These are phyloP conservation scores for Tolypocladium endophyticum DNA, from an alignment of 2,329 filamentous ascomycete genomes.

Conservation along the genomic window DNA sequence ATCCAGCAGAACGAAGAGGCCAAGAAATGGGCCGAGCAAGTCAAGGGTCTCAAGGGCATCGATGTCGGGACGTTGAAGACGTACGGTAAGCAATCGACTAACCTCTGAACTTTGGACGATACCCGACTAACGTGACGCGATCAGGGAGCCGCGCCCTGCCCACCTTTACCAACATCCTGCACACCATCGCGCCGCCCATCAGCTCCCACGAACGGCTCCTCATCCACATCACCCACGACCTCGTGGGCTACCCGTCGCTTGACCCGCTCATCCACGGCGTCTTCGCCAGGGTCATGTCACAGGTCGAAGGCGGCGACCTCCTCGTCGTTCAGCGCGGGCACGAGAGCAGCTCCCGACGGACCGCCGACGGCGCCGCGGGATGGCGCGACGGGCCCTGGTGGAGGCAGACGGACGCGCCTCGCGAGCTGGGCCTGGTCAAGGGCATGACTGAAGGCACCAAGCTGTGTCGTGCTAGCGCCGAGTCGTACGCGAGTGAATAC, in stretches of 20 bases:
- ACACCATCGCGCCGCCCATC: slow-evolving; percentile 92
- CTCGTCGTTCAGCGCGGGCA: slow-evolving; percentile 89
- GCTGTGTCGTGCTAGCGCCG: slow-evolving; percentile 78
- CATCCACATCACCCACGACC: slow-evolving; percentile 95
- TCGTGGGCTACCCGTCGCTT: slow-evolving; percentile 86
- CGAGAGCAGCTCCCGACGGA: slow-evolving; percentile 62
- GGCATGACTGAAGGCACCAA: slow-evolving; percentile 83
- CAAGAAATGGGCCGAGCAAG: slow-evolving; percentile 90
- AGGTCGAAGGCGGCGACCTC: slow-evolving; percentile 93
- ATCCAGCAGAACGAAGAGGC: slow-evolving; percentile 95
- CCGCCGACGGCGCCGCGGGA: slow-evolving; percentile 48
- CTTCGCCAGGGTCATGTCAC: slow-evolving; percentile 95
- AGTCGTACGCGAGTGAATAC: slow-evolving; percentile 79
- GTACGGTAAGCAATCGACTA: slow-evolving; percentile 19
- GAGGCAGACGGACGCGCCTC: slow-evolving; percentile 58
- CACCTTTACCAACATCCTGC: slow-evolving; percentile 88
- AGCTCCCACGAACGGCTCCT: slow-evolving; percentile 92
- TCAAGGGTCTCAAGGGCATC: slow-evolving; percentile 48
- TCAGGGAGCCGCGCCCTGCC: slow-evolving; percentile 80
- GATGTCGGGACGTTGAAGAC: slow-evolving; percentile 67
- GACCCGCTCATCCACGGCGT: slow-evolving; percentile 86
- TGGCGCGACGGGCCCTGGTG: slow-evolving; percentile 98
- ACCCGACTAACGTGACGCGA: not conserved
- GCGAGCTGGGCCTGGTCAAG: slow-evolving; percentile 69
- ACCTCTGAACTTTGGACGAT: not conserved